Evolutionary conservation across 768 basidiomycete species (phyloP).

Genomic region (Suillus subaureus): DNA sequence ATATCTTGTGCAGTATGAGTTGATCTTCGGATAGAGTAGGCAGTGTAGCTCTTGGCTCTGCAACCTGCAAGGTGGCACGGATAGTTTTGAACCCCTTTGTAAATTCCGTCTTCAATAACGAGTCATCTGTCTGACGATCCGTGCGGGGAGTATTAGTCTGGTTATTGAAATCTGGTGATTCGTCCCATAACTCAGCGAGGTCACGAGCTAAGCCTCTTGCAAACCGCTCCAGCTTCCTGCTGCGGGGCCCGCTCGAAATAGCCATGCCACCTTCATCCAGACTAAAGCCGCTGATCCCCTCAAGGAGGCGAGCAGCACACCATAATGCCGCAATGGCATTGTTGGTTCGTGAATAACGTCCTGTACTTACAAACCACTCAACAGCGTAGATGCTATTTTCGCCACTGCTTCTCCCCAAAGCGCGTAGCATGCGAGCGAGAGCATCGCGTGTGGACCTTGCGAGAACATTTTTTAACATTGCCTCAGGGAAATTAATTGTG

Average conservation of each 20-base stretch:
- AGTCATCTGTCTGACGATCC: constrained; percentile 31
- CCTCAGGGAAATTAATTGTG: constrained; percentile 55
- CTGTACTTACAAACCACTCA: constrained; percentile 76
- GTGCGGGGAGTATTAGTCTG: constrained; percentile 20
- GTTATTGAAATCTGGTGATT: constrained; percentile 34
- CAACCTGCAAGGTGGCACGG: constrained; percentile 57
- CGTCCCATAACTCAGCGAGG: constrained; percentile 75
- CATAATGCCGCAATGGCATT: constrained; percentile 75
- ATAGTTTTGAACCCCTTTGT: constrained; percentile 66
- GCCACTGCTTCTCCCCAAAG: constrained; percentile 69
- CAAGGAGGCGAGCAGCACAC: constrained; percentile 77
- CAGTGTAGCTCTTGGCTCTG: constrained; percentile 33
- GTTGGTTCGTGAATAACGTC: constrained; percentile 43
- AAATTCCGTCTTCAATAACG: constrained; percentile 55
- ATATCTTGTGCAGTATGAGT: constrained; percentile 63
- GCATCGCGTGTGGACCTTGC: constrained; percentile 53
- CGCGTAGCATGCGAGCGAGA: constrained; percentile 71
- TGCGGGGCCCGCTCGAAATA: constrained; percentile 26
- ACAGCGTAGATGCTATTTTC: constrained; percentile 74
- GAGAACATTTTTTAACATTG: constrained; percentile 56
- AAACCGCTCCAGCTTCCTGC: constrained; percentile 63
- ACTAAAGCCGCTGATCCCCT: constrained; percentile 62
- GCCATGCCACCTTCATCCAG: constrained; percentile 34
- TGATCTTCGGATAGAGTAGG: constrained; percentile 43
- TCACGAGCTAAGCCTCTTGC: constrained; percentile 62